phyloP scores from a whole-genome alignment of 2,329 filamentous ascomycete species.

The Cadophora sp. region DNA sequence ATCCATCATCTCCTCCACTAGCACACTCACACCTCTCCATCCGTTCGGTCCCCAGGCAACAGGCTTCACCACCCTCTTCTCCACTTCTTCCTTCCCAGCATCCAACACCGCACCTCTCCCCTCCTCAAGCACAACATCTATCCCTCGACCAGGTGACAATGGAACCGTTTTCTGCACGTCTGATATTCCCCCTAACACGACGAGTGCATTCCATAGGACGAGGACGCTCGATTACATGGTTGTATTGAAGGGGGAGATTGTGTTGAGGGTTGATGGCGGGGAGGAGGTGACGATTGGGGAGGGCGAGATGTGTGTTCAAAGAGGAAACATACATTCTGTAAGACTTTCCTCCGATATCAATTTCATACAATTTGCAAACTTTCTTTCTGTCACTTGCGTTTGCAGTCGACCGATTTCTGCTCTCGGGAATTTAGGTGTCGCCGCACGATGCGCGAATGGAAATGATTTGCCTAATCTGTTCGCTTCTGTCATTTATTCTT shows the following conservation, averaged over 20 bases:
- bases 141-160: slow-evolving; percentile 45
- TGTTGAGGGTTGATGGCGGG: slow-evolving; percentile 47
- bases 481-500: neutral
- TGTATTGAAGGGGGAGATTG: slow-evolving; percentile 48
- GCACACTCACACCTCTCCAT: slow-evolving; percentile 33
- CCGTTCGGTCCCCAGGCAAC: slow-evolving; percentile 42
- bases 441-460: too few relatives aligned
- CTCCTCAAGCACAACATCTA: slow-evolving; percentile 23
- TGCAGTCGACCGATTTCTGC: too few relatives aligned
- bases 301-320: slow-evolving; percentile 50
- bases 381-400: too few relatives aligned
- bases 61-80: slow-evolving; percentile 45
- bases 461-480: too few relatives aligned
- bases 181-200: slow-evolving; percentile 22
- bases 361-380: too few relatives aligned
- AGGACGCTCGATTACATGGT: slow-evolving; percentile 49
- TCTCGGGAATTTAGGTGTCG: too few relatives aligned
- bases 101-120: slow-evolving; percentile 33
- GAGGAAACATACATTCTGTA: slow-evolving; percentile 49
- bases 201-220: slow-evolving; percentile 50
- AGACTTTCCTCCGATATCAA: neutral
- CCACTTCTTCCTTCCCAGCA: slow-evolving; percentile 41
- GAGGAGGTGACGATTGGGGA: slow-evolving; percentile 46
- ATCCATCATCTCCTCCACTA: slow-evolving; percentile 43
- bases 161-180: slow-evolving; percentile 45